Evolutionary conservation across 441 rosid genomes (phyloP).

Genomic region (Erysimum cheiri): DNA sequence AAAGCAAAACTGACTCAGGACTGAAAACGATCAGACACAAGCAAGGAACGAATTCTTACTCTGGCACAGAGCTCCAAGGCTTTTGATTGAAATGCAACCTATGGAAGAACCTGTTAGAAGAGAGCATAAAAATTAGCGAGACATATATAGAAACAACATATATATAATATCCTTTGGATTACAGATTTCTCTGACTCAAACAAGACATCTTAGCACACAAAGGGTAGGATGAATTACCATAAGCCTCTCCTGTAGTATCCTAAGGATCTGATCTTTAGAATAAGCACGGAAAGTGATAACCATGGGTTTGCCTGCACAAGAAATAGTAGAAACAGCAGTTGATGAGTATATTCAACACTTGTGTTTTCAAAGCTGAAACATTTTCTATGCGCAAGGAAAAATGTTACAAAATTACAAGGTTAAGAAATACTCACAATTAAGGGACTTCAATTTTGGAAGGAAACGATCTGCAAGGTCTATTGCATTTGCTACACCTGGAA

Average conservation of each 20-base stretch:
- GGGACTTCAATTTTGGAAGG: slow-evolving; percentile 77
- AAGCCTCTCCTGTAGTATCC: slow-evolving; percentile 81
- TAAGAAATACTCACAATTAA: slow-evolving; percentile 62
- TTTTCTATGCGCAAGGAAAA: background rate
- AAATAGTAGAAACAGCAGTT: slow-evolving; percentile 10
- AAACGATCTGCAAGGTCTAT: slow-evolving; percentile 88
- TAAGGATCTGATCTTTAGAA: slow-evolving; percentile 75
- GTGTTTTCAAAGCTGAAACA: background rate
- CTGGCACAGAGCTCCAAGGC: slow-evolving; percentile 96
- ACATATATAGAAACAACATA: slow-evolving; percentile 5
- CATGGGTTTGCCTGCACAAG: slow-evolving; percentile 70
- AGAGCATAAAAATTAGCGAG: background rate
- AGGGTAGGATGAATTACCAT: slow-evolving; percentile 51
- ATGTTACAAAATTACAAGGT: background rate
- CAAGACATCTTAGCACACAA: background rate
- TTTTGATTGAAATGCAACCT: slow-evolving; percentile 67
- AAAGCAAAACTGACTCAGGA: background rate
- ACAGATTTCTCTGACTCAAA: background rate
- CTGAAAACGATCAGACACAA: background rate
- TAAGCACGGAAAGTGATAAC: slow-evolving; percentile 80
- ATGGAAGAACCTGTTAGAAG: slow-evolving; percentile 61
- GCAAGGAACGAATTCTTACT: slow-evolving; percentile 53
- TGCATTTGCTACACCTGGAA: slow-evolving; percentile 87
- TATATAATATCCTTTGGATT: background rate
- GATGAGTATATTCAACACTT: background rate